These are phyloP conservation scores for Senna siamea DNA, from an alignment of 306 rosid species.

Conservation along the genomic window DNA sequence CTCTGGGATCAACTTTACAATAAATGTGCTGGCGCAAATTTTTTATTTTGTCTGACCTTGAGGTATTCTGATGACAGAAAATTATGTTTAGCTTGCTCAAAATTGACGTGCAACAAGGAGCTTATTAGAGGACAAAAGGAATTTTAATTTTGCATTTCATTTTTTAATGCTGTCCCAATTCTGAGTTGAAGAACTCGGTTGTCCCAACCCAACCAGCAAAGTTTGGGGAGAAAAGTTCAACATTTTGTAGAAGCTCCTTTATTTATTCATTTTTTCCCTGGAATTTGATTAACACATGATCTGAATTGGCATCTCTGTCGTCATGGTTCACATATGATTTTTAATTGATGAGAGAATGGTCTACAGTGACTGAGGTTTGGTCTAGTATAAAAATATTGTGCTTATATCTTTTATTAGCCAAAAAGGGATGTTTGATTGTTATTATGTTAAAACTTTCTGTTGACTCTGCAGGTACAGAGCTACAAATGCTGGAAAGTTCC, in stretches of 20 bases:
- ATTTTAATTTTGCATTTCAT: not conserved
- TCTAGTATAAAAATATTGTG: slow-evolving; percentile 2
- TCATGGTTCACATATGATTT: slow-evolving; percentile 6
- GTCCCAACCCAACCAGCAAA: not conserved
- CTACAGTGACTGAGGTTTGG: slow-evolving; percentile 13
- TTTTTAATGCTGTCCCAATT: slow-evolving; percentile 18
- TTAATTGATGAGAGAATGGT: slow-evolving; percentile 26
- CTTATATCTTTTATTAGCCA: slow-evolving; percentile 4
- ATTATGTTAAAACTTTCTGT: not conserved
- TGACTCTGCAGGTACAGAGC: slow-evolving; percentile 58
- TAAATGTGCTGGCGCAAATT: slow-evolving; percentile 16
- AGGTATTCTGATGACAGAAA: not conserved
- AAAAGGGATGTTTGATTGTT: not conserved
- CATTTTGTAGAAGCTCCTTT: not conserved
- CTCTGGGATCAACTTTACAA: slow-evolving; percentile 1
- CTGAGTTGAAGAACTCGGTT: slow-evolving; percentile 18
- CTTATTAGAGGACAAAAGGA: slow-evolving; percentile 1
- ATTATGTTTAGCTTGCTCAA: not conserved
- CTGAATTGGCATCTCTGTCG: not conserved
- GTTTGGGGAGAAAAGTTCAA: not conserved
- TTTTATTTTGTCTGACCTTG: slow-evolving; percentile 17
- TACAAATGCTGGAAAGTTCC: slow-evolving; percentile 66
- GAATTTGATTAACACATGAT: slow-evolving; percentile 15
- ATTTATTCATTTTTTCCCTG: not conserved
- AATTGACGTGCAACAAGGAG: slow-evolving; percentile 15